Evolutionary conservation across 768 basidiomycete species (phyloP).

Genomic region (Galerina sulciceps): DNA sequence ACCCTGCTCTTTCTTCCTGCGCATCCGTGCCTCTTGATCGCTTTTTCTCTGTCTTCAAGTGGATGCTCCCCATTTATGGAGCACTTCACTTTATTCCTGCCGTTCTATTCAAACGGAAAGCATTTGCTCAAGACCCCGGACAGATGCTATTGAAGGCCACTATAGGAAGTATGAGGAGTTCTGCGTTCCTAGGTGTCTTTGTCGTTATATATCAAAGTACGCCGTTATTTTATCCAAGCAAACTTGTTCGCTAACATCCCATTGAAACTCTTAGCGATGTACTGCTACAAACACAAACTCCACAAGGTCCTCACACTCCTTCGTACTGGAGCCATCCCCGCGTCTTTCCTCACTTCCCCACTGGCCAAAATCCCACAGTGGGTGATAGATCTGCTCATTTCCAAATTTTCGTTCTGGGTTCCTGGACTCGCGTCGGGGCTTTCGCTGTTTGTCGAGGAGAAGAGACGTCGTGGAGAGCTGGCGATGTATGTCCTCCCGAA

Average conservation of each 20-base stretch:
- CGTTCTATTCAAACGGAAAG: conserved; percentile 76
- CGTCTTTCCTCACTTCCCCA: conserved; percentile 30
- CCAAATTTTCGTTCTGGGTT: conserved; percentile 75
- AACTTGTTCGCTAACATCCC: neutral
- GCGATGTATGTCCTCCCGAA: conserved; percentile 94
- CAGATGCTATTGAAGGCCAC: conserved; percentile 67
- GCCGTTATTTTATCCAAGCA: conserved; percentile 19
- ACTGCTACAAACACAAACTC: conserved; percentile 69
- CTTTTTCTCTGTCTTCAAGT: conserved; percentile 81
- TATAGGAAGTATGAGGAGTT: conserved; percentile 79
- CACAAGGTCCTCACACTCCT: conserved; percentile 50
- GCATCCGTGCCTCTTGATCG: conserved; percentile 63
- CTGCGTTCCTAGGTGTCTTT: conserved; percentile 85
- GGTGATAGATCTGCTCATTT: conserved; percentile 60
- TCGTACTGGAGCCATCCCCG: conserved; percentile 20
- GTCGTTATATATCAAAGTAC: conserved; percentile 82
- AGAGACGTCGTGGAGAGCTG: conserved; percentile 84
- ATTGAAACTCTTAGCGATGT: conserved; percentile 45
- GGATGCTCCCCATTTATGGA: conserved; percentile 85
- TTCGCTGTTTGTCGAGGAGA: conserved; percentile 86
- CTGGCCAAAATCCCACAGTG: conserved; percentile 46
- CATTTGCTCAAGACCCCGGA: conserved; percentile 68
- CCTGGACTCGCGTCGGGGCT: conserved; percentile 77
- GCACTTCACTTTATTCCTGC: conserved; percentile 90
- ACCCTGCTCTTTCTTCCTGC: conserved; percentile 74